Base-by-base conservation (phyloP, 164 flowering plant species). In the Saururus chinensis region DNA sequence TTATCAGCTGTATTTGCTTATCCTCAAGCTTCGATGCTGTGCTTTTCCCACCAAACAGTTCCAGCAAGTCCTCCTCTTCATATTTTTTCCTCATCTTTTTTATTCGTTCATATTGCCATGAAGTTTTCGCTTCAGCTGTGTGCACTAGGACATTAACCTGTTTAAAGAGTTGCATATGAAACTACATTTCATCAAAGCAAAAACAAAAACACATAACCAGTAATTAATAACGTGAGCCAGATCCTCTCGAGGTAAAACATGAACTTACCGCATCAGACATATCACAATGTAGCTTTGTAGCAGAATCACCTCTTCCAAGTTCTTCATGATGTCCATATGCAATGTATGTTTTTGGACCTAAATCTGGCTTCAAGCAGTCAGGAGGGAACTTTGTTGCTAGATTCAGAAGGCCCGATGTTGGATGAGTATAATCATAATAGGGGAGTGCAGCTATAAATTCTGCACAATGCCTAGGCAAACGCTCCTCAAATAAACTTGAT, bases 271-370 rank as follows among this genome's bases (percentile, higher is more conserved):
- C 91, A 76, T 85, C 89, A 69, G 89, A 84, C 71, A 85, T 75
- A 70, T 88, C 91, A 60, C 91, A 88, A 58, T 88, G 95, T 61
- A 88, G 70, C 72, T 88, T 88, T 40, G 95, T 81, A 62, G 85
- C 89, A 1, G 96, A 89, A 71, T 86, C 89, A 64, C 96, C 96
- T 72, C 81, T 77, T 19, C 90, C 87, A 63, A 89, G 89, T 64
- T 86, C 96, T 75, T 83, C 82, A 24, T 53, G 49, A 65, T 53
- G 73, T 57, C 92, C 96, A 76, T 84, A 86, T 11, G 89, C 96
- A 26, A 89, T 83, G 65, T 89, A 84, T 25, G 87, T 76, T 77
- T 89, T 86, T 23, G 92, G 92, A 53, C 92, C 90, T 69, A 89
- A 73, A 56, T 89, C 92, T 9, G 92, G 89, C 79, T 80, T 86